Conservation (phyloP, 2,329 filamentous ascomycete genomes). For the Lasiodiplodia theobromae region DNA sequence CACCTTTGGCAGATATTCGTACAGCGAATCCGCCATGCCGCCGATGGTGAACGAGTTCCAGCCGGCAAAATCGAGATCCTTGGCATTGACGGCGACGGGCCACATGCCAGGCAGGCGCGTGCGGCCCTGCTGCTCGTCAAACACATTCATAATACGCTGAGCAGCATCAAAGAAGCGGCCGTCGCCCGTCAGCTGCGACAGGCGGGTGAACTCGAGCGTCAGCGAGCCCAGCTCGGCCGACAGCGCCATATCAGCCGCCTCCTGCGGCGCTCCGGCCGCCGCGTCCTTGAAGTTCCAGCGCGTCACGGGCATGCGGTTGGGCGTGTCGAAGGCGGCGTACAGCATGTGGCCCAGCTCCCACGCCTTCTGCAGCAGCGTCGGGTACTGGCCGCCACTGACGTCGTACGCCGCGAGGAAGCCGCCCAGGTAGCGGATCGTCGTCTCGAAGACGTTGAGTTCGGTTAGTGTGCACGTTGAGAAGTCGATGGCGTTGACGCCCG, state of each 20-base stretch:
- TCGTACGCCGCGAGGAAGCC: slow-evolving; percentile 33
- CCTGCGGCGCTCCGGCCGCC: slow-evolving; percentile 33
- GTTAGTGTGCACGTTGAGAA: slow-evolving; percentile 74
- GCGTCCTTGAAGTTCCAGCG: slow-evolving; percentile 42
- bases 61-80: slow-evolving; percentile 18
- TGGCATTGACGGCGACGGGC: slow-evolving; percentile 43
- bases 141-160: slow-evolving; percentile 43
- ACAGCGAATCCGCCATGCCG: slow-evolving; percentile 55
- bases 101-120: slow-evolving; percentile 51
- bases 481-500: slow-evolving; percentile 75
- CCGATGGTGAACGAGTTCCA: slow-evolving; percentile 41
- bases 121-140: slow-evolving; percentile 43
- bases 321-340: slow-evolving; percentile 37
- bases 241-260: slow-evolving; percentile 37
- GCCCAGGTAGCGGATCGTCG: slow-evolving; percentile 61
- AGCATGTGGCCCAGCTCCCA: slow-evolving; percentile 32
- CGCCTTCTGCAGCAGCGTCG: slow-evolving; percentile 32
- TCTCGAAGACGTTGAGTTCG: slow-evolving; percentile 91
- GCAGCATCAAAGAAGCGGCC: slow-evolving; percentile 49
- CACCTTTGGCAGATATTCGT: slow-evolving; percentile 59
- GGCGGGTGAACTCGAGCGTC: slow-evolving; percentile 51
- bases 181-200: slow-evolving; percentile 50
- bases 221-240: slow-evolving; percentile 50
- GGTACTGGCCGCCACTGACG: slow-evolving; percentile 23
- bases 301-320: slow-evolving; percentile 48